Evolutionary conservation across 1,139 yeast genomes (phyloP).

Genomic region (Yamadazyma spencermartinsiae): DNA sequence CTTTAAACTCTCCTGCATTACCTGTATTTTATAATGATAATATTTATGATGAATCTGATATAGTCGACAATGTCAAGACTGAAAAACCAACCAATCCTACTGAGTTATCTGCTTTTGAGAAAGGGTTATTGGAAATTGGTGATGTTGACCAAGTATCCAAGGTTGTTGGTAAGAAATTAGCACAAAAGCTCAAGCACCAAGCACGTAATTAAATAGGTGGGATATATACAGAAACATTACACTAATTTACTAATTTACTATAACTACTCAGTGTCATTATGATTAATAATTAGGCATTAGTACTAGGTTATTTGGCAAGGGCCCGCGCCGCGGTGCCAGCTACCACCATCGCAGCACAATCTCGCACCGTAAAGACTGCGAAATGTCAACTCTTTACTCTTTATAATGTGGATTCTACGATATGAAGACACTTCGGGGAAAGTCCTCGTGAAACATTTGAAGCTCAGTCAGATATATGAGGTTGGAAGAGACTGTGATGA

Average conservation of each 20-base stretch:
- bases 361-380: too few species aligned
- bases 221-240: too few species aligned
- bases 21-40: constrained; percentile 75
- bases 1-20: constrained; percentile 73
- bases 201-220: constrained; percentile 4
- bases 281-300: too few species aligned
- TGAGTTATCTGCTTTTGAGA: constrained; percentile 61
- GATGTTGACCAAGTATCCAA: constrained; percentile 65
- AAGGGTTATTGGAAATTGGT: constrained; percentile 76
- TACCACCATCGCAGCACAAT: not conserved
- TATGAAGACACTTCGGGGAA: constrained; percentile 9
- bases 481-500: constrained; percentile 32
- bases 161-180: constrained; percentile 44
- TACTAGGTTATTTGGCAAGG: not conserved
- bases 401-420: constrained; percentile 14
- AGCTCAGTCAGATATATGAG: constrained; percentile 20
- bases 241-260: too few species aligned
- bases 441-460: constrained; percentile 7
- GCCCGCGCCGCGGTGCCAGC: not conserved
- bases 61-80: constrained; percentile 25
- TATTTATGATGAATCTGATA: constrained; percentile 45
- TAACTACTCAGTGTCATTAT: too few species aligned
- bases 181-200: constrained; percentile 15
- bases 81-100: constrained; percentile 28
- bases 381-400: too few species aligned